These are phyloP conservation scores for Leccinum boreale DNA, from an alignment of 768 basidiomycete species.

Conservation along the genomic window DNA sequence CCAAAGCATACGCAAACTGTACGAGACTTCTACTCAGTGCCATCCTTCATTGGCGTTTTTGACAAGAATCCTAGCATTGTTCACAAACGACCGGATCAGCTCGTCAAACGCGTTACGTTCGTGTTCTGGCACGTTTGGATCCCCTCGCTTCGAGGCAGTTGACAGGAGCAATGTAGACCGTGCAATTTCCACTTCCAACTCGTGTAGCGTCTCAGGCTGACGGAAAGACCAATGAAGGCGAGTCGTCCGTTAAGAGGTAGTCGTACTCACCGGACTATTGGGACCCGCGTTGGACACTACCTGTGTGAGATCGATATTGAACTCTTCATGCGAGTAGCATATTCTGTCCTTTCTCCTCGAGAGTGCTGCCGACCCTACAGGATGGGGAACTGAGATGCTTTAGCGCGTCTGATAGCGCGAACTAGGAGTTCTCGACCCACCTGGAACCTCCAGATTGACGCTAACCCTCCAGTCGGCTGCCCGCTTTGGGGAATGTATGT, in stretches of 20 bases:
- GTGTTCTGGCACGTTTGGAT: slow-evolving; percentile 53
- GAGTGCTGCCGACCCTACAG: slow-evolving; percentile 56
- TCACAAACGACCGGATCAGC: slow-evolving; percentile 87
- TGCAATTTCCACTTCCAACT: slow-evolving; percentile 87
- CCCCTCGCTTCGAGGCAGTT: slow-evolving; percentile 66
- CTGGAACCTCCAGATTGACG: slow-evolving; percentile 86
- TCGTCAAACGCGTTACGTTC: slow-evolving; percentile 84
- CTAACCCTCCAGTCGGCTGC: slow-evolving; percentile 90
- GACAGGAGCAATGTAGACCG: slow-evolving; percentile 68
- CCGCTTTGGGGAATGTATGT: slow-evolving; percentile 80
- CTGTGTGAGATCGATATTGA: slow-evolving; percentile 90
- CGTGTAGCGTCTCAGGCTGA: slow-evolving; percentile 67
- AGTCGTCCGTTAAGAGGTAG: background rate
- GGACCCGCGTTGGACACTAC: slow-evolving; percentile 59
- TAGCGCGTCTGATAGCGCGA: background rate
- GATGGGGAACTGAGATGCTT: slow-evolving; percentile 55
- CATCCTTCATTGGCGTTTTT: slow-evolving; percentile 66
- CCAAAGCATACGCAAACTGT: background rate
- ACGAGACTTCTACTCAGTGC: slow-evolving; percentile 21
- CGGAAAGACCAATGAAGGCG: slow-evolving; percentile 3
- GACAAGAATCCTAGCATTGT: slow-evolving; percentile 86
- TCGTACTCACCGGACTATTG: slow-evolving; percentile 46
- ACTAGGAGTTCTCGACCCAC: slow-evolving; percentile 42
- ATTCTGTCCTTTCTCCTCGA: slow-evolving; percentile 84
- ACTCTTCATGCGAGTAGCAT: slow-evolving; percentile 92